Conservation (phyloP, 108 stramenopile genomes). For the Fragilariopsis cylindrus region DNA sequence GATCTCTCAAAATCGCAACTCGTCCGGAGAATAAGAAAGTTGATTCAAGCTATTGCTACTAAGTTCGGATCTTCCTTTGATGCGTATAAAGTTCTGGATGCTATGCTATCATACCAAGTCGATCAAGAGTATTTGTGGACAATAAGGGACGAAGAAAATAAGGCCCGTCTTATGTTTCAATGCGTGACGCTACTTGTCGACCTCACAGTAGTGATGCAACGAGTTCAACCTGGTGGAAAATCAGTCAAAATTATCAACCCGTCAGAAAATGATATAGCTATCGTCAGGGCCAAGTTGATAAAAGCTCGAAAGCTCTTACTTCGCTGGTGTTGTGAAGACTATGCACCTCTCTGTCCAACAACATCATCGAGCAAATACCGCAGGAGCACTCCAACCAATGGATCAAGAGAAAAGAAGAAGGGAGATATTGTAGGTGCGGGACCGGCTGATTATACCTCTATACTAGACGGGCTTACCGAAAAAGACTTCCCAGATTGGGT, state of each 20-base stretch:
- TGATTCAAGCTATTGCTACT: constrained; percentile 42
- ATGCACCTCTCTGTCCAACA: constrained; percentile 35
- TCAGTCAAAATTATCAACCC: constrained; percentile 11
- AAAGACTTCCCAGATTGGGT: constrained; percentile 33
- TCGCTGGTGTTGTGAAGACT: constrained; percentile 60
- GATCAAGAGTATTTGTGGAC: constrained; percentile 28
- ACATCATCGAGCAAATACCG: not conserved
- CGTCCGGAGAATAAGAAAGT: constrained; percentile 31
- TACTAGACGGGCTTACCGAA: constrained; percentile 35
- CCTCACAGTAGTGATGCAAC: constrained; percentile 8
- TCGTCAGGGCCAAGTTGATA: constrained; percentile 7
- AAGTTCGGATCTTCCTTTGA: constrained; percentile 53
- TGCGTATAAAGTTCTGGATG: constrained; percentile 42
- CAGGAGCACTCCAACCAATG: not conserved
- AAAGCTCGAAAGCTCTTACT: constrained; percentile 36
- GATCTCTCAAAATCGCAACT: constrained; percentile 1
- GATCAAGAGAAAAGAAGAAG: constrained; percentile 21
- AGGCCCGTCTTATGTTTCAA: constrained; percentile 63
- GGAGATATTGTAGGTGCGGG: constrained; percentile 50
- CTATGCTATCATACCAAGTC: constrained; percentile 38
- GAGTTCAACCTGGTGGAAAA: constrained; percentile 6
- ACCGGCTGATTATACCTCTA: constrained; percentile 46
- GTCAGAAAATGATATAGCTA: not conserved
- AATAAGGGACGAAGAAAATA: constrained; percentile 41
- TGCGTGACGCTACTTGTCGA: constrained; percentile 46